Evolutionary conservation across 306 rosid genomes (phyloP).

Genomic region (Fragaria vesca): DNA sequence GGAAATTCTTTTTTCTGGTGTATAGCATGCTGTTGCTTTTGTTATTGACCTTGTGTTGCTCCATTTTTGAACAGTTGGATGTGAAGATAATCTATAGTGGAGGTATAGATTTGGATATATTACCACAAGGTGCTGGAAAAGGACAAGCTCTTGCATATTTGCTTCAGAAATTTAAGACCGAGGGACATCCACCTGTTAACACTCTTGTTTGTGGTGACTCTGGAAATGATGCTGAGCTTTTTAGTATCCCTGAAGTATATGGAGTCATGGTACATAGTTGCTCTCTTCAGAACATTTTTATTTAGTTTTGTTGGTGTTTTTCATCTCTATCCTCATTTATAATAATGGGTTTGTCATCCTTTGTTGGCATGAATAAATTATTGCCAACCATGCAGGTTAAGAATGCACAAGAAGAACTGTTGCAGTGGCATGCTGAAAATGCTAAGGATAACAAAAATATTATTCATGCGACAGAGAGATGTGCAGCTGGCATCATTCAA

Average conservation of each 20-base stretch:
- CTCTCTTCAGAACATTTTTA: constrained; percentile 1
- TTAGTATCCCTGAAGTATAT: constrained; percentile 78
- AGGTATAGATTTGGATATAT: constrained; percentile 90
- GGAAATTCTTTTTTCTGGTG: constrained; percentile 1
- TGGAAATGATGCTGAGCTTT: constrained; percentile 96
- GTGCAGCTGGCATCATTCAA: constrained; percentile 93
- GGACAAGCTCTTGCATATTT: constrained; percentile 99
- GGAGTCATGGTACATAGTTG: constrained; percentile 93
- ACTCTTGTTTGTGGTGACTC: constrained; percentile 98
- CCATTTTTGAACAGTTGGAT: constrained; percentile 67
- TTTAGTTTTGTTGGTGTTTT: not conserved
- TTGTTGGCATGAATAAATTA: constrained; percentile 16
- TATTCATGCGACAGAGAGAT: constrained; percentile 89
- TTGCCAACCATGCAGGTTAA: constrained; percentile 63
- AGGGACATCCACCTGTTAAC: constrained; percentile 62
- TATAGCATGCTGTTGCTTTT: constrained; percentile 7
- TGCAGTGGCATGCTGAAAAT: constrained; percentile 88
- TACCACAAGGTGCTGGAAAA: constrained; percentile 95
- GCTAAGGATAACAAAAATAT: constrained; percentile 74
- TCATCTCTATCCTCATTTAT: not conserved
- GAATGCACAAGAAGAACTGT: constrained; percentile 95
- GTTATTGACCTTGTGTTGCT: constrained; percentile 18
- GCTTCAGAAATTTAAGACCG: constrained; percentile 65
- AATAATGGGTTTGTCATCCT: constrained; percentile 9
- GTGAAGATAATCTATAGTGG: constrained; percentile 96